Conservation (phyloP, 148 eudicot species). For the Vaccinium vitisidaea region DNA sequence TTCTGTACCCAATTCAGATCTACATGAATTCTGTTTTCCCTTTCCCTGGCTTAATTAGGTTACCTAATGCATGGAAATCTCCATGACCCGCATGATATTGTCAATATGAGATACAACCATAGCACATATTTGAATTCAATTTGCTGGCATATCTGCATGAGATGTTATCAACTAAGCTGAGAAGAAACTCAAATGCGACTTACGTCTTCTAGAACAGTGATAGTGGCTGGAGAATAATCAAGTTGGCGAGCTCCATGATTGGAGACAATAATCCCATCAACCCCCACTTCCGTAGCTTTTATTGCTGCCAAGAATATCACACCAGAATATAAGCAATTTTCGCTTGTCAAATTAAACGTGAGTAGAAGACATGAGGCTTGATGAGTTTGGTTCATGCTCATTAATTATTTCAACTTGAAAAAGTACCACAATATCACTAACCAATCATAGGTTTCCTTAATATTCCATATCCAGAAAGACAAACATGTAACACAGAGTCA, state of each 20-base stretch:
- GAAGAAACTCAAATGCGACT: not conserved
- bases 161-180: not conserved
- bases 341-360: not conserved
- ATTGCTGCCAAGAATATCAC: constrained; percentile 47
- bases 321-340: constrained; percentile 1
- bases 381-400: not conserved
- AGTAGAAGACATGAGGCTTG: not conserved
- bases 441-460: not conserved
- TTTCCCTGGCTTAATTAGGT: not conserved
- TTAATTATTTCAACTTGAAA: not conserved
- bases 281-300: constrained; percentile 64
- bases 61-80: not conserved
- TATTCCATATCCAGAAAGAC: not conserved
- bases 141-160: constrained; percentile 1
- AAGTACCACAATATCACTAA: not conserved
- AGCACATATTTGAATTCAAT: not conserved
- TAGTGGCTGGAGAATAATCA: constrained; percentile 75
- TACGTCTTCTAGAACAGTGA: constrained; percentile 77
- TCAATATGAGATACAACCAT: not conserved
- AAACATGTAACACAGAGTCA: not conserved
- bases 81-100: not conserved
- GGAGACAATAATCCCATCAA: constrained; percentile 70
- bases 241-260: constrained; percentile 94
- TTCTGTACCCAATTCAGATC: not conserved
- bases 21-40: not conserved